Evolutionary conservation across 148 eudicot species (phyloP).

Genomic region (Simmondsia chinensis): DNA sequence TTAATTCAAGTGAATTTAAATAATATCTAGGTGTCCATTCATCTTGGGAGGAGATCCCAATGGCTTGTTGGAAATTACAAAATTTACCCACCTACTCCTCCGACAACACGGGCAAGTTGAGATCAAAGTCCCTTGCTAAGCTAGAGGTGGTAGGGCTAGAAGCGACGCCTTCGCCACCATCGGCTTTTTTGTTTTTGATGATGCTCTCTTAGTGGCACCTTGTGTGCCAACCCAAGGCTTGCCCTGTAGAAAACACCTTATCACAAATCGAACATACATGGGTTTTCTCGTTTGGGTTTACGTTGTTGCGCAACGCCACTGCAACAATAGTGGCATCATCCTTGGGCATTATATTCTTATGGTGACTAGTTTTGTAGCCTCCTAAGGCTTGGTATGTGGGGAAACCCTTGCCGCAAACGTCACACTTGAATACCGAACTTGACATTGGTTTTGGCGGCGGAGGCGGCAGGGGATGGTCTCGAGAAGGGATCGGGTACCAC

Average conservation of each 20-base stretch:
- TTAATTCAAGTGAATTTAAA: too few relatives aligned
- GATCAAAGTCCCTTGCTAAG: constrained; percentile 15
- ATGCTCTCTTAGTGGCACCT: constrained; percentile 69
- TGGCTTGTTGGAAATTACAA: too few relatives aligned
- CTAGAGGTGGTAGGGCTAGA: background rate
- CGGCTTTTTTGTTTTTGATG: background rate
- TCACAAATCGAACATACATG: constrained; percentile 60
- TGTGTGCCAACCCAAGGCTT: constrained; percentile 77
- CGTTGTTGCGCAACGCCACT: background rate
- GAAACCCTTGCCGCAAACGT: constrained; percentile 49
- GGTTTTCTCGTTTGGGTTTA: background rate
- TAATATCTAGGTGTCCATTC: too few relatives aligned
- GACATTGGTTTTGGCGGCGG: background rate
- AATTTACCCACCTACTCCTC: too few relatives aligned
- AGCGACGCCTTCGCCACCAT: too few relatives aligned
- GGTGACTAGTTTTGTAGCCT: constrained; percentile 84
- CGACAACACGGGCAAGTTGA: constrained; percentile 51
- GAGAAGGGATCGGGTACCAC: too few relatives aligned
- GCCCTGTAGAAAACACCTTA: constrained; percentile 55
- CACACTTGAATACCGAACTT: constrained; percentile 30
- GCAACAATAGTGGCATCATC: constrained; percentile 12
- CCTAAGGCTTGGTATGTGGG: constrained; percentile 70
- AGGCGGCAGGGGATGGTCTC: too few relatives aligned
- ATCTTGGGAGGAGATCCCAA: too few relatives aligned
- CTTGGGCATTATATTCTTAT: constrained; percentile 17